A percentile compares a stretch with the other conserved stretches of the same genome.
These are phyloP conservation scores for Claviceps arundinis DNA, from an alignment of 2,329 filamentous ascomycete genomes.

Conservation along the genomic window DNA sequence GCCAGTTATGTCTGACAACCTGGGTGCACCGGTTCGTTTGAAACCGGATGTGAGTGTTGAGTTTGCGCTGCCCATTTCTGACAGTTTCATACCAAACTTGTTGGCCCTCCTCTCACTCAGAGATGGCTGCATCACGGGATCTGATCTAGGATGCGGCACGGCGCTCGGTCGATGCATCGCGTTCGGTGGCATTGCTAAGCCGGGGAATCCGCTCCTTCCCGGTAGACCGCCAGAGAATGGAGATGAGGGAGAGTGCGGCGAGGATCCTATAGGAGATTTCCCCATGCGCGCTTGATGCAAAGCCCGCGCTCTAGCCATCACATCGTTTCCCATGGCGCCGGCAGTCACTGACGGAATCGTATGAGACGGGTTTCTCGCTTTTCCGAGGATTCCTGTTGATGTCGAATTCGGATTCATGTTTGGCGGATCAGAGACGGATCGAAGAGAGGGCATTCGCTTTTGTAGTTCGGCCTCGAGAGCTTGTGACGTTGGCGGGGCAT, in stretches of 20 bases:
- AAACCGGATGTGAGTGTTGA: conserved; percentile 13
- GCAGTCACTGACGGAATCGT: conserved; percentile 22
- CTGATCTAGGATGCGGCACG: conserved; percentile 38
- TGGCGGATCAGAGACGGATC: conserved; percentile 45
- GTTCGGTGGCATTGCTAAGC: conserved; percentile 28
- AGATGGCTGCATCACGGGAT: conserved; percentile 41
- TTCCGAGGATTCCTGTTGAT: conserved; percentile 62
- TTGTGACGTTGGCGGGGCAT: conserved; percentile 27
- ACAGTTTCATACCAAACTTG: conserved; percentile 43
- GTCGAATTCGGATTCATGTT: conserved; percentile 76
- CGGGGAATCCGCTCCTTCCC: conserved; percentile 29
- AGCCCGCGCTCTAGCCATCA: conserved; percentile 34
- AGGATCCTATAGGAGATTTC: conserved; percentile 19
- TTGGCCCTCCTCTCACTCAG: conserved; percentile 51
- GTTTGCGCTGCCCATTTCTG: conserved; percentile 31
- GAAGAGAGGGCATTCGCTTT: conserved; percentile 43
- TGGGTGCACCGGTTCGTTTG: conserved; percentile 25
- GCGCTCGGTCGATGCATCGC: conserved; percentile 31
- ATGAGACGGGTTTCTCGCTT: conserved; percentile 39
- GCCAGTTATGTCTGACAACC: conserved; percentile 28
- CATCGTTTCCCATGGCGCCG: conserved; percentile 23
- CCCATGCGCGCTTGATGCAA: conserved; percentile 33
- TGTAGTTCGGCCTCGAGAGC: conserved; percentile 21
- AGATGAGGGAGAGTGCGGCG: conserved; percentile 17
- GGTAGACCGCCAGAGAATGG: conserved; percentile 21